Conservation (phyloP, 192 early-diverging fungal genomes). For the Coemansia sp. region DNA sequence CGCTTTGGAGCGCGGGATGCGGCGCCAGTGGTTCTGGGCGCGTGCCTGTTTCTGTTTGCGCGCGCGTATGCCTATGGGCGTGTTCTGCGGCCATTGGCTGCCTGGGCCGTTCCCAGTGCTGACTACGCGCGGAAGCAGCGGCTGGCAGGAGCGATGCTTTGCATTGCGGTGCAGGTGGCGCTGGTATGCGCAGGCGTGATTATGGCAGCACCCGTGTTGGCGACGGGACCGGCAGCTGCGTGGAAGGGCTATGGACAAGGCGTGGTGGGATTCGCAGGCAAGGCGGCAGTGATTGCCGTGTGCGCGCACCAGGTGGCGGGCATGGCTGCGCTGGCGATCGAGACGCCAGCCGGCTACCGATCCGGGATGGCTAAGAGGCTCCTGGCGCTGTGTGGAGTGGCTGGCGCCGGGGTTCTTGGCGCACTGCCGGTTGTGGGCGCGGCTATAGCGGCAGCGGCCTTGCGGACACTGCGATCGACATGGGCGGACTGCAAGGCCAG, state of each 20-base stretch:
- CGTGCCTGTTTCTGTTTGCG: constrained; percentile 24
- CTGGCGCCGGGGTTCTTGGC: background rate
- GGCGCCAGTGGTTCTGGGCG: constrained; percentile 5
- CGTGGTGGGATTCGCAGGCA: too few species aligned
- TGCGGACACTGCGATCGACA: too few species aligned
- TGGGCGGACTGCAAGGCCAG: too few species aligned
- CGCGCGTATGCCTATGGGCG: constrained; percentile 14
- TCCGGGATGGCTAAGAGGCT: background rate
- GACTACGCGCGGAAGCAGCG: constrained; percentile 1
- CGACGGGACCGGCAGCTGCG: too few species aligned
- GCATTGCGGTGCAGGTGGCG: background rate
- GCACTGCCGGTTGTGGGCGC: background rate
- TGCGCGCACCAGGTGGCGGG: constrained; percentile 3
- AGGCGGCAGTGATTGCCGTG: too few species aligned
- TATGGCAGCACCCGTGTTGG: too few species aligned
- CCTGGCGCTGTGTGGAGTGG: background rate
- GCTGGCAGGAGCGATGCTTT: background rate
- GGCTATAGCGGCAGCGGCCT: background rate
- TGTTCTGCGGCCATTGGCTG: constrained; percentile 11
- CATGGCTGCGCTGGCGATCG: constrained; percentile 1
- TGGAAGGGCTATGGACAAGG: too few species aligned
- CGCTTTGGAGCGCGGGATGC: constrained; percentile 17
- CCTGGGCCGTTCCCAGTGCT: background rate
- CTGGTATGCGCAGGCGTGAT: background rate
- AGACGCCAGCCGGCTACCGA: background rate